Evolutionary conservation across 202 grass and related monocot genomes (phyloP).

Genomic region (Elaeis oleifera): DNA sequence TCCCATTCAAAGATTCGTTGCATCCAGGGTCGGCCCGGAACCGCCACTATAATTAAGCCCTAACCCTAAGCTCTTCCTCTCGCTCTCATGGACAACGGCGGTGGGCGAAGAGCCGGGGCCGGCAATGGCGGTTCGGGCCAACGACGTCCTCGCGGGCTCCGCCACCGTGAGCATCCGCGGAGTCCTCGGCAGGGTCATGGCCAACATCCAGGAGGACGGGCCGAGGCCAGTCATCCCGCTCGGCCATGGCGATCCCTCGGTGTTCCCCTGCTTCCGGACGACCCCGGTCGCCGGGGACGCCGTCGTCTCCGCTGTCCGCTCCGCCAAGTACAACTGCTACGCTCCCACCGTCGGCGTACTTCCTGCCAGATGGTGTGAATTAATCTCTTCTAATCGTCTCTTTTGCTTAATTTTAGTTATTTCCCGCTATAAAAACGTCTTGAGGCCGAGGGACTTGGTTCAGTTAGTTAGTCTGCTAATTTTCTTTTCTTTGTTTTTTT

Average conservation of each 20-base stretch:
- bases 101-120: too few species aligned
- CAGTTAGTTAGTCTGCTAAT: too few species aligned
- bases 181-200: slow-evolving; percentile 41
- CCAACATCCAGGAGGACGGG: slow-evolving; percentile 22
- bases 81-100: too few species aligned
- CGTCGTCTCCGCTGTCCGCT: slow-evolving; percentile 33
- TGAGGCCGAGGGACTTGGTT: too few species aligned
- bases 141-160: slow-evolving; percentile 4
- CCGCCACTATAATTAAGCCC: too few species aligned
- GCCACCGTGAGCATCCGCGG: slow-evolving; percentile 41
- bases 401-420: neutral
- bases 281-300: slow-evolving; percentile 42
- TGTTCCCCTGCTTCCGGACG: slow-evolving; percentile 50
- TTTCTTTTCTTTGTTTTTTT: too few species aligned
- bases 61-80: too few species aligned
- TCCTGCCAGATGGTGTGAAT: slow-evolving; percentile 35
- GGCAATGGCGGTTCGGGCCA: neutral
- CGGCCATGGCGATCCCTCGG: slow-evolving; percentile 47
- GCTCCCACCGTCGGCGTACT: slow-evolving; percentile 40
- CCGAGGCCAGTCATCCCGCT: slow-evolving; percentile 46
- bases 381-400: slow-evolving; percentile 7
- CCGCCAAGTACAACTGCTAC: slow-evolving; percentile 50
- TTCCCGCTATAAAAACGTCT: too few species aligned
- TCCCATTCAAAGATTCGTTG: too few species aligned
- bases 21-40: too few species aligned